Percentiles rank a stretch among this genome's conserved stretches.
Evolutionary conservation across 2,329 filamentous ascomycete species (phyloP).

Genomic region (Paramyrothecium sp.): DNA sequence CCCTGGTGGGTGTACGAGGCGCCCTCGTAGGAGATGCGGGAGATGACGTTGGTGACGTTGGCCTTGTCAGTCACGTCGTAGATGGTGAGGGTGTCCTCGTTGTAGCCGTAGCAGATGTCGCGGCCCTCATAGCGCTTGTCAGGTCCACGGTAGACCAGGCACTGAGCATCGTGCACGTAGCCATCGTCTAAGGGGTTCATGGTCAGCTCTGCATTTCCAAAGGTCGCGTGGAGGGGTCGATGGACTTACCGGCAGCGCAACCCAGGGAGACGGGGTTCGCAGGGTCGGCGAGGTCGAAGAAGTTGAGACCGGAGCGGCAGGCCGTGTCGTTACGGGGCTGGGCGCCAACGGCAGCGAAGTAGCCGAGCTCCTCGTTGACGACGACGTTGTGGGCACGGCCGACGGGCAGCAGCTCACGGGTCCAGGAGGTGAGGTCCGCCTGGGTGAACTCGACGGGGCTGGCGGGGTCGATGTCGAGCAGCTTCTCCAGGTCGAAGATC

Average conservation of each 20-base stretch:
- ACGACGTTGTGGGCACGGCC: constrained; percentile 54
- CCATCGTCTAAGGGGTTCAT: background rate
- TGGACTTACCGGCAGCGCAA: constrained; percentile 26
- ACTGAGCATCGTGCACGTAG: constrained; percentile 2
- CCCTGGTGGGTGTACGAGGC: constrained; percentile 56
- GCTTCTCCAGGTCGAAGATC: constrained; percentile 60
- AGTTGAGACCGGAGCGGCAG: constrained; percentile 53
- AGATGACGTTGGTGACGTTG: constrained; percentile 38
- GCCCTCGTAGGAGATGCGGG: constrained; percentile 50
- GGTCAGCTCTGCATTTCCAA: background rate
- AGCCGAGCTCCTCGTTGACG: constrained; percentile 43
- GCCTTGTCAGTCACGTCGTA: constrained; percentile 44
- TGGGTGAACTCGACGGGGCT: constrained; percentile 31
- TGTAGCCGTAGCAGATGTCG: constrained; percentile 3
- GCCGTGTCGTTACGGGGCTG: constrained; percentile 32
- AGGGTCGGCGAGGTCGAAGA: constrained; percentile 56
- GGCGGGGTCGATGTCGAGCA: constrained; percentile 42
- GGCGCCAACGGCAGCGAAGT: constrained; percentile 43
- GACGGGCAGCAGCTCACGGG: constrained; percentile 24
- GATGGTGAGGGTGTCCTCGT: constrained; percentile 5
- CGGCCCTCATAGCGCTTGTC: constrained; percentile 1
- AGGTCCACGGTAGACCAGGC: constrained; percentile 1
- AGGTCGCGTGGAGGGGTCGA: background rate
- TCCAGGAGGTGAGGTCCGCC: constrained; percentile 34
- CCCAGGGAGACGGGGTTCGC: constrained; percentile 51